Evolutionary conservation across 371 early-diverging fungal genomes (phyloP), one percentile per base, ranked within the genome.

Genomic region (Lichtheimia corymbifera): DNA sequence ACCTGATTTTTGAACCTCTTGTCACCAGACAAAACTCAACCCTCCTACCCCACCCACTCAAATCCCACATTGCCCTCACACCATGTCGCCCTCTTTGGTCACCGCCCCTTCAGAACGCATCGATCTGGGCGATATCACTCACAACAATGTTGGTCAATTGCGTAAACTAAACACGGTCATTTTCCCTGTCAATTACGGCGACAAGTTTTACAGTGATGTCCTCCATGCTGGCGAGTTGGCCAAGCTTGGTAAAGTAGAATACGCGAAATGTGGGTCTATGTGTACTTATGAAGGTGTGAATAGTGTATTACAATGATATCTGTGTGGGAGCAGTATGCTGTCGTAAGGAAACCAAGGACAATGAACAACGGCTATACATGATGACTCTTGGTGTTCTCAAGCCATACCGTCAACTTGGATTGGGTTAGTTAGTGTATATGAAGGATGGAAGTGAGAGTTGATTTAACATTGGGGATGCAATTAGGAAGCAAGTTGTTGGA

Each of bases 301-400:
- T 74, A 88, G 95, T 89, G n/a, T 89, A 85, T 63, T 85, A 82
- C 59, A 83, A 91, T 62, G 86, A 84, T 50, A 67, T 82, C 24
- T 89, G 90, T 62, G 90, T 94, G 49, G 98, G 95, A 17, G 91
- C 91, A n/a, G 90, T 98, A 11, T 92, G 92, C 59, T 94, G 95
- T 75, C 86, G 93, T 62, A 79, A 75, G 66, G 88, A 93, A 74
- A 61, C 66, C 27, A 78, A 67, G 7, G 68, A 76, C 27, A 64
- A 64, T 27, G 57, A 67, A 50, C 50, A 62, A 30, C 72, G 80
- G 47, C 73, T 94, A 20, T 98, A 97, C 67, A 91, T 98, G 64
- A 96, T 96, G 92, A 98, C 98, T 0, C 77, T 98, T 50, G 96
- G 98, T 40, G 96, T 98, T 35, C 78, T 96, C 50, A 88, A 92